These are phyloP conservation scores for Blastocystis sp. DNA, from an alignment of 352 stramenopile species.

Conservation along the genomic window DNA sequence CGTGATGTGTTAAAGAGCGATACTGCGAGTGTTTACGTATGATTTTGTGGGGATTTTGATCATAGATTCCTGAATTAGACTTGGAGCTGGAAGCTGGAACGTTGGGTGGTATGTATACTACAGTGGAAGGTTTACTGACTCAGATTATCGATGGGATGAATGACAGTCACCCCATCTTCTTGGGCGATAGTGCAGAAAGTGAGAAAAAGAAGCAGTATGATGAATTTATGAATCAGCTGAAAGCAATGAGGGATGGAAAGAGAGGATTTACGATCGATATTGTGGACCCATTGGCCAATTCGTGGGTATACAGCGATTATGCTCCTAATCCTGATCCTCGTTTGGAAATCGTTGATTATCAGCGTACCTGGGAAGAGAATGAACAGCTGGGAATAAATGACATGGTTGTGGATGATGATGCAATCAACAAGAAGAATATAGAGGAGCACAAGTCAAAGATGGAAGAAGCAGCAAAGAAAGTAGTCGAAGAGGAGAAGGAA, in stretches of 20 bases:
- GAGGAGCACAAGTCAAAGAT: conserved; percentile 10
- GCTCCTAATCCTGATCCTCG: conserved; percentile 38
- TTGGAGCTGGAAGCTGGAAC: conserved; percentile 80
- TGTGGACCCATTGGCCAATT: conserved; percentile 81
- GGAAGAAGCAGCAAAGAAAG: conserved; percentile 23
- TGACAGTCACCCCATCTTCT: conserved; percentile 75
- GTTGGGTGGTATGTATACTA: conserved; percentile 82
- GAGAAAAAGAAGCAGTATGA: conserved; percentile 54
- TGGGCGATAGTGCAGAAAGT: conserved; percentile 68
- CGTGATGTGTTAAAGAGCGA: conserved; percentile 86
- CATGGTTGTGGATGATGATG: conserved; percentile 81
- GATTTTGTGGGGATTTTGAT: conserved; percentile 66
- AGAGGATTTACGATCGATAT: conserved; percentile 81
- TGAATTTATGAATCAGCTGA: conserved; percentile 67
- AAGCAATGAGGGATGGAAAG: conserved; percentile 67
- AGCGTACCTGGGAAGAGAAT: conserved; percentile 80
- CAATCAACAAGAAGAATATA: conserved; percentile 53
- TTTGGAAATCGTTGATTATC: conserved; percentile 74
- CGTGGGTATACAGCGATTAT: conserved; percentile 74
- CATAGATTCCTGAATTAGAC: conserved; percentile 80
- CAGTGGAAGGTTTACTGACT: conserved; percentile 81
- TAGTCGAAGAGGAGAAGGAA: conserved; percentile 40
- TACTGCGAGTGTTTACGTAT: conserved; percentile 68
- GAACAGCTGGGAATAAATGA: conserved; percentile 83
- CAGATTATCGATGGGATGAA: conserved; percentile 77